Evolutionary conservation across 1,139 yeast species (phyloP), one percentile per base, ranked within the genome.

Genomic region (Blastobotrys buckinghamii): DNA sequence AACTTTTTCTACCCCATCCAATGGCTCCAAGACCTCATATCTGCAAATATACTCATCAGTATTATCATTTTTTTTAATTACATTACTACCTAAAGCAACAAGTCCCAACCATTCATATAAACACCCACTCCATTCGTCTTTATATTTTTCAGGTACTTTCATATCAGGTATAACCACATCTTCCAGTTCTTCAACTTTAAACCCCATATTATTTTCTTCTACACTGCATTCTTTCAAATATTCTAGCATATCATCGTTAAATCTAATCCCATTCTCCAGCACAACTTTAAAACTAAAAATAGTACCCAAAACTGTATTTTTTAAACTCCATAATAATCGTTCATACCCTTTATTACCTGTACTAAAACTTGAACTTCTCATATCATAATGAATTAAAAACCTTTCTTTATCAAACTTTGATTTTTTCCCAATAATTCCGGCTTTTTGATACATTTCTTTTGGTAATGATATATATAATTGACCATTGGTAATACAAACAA

Each of bases 241-340:
- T 8, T 32, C 16, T 22, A 17, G 16, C 17, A 39, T 6, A 27
- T 36, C 37, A 19, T 39, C 33, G 20, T 45, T 36, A 34, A 45
- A 20, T 24, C 15, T 20, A 20, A 24, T 35, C 4, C 48, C 48
- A 9, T 34, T 19, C 4, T 41, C 45, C 5, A 48, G 16, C 2
- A 17, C 26, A 7, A 48, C 17, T 6, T 38, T 15, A 26, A 38
- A 49, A 4, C 17, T 26, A 7, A 41, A 33, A 13, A 12, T 16
- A 9, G 30, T 33, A 2, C 50, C 52, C 10, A 46, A 42, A 6
- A 37, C 33, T 10, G 62, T 60, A 43, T 69, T 67, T 8, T 67
- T 61, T 3, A 64, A 56, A 29, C 68, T 70, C 76, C 76, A 72
- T n/a, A 63, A 19, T 27, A 73, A 53, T 36, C 76, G 60, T 6